Evolutionary conservation across 169 alveolate genomes (phyloP), one percentile per base, ranked within the genome.

Genomic region (Besnoitia besnoiti): DNA sequence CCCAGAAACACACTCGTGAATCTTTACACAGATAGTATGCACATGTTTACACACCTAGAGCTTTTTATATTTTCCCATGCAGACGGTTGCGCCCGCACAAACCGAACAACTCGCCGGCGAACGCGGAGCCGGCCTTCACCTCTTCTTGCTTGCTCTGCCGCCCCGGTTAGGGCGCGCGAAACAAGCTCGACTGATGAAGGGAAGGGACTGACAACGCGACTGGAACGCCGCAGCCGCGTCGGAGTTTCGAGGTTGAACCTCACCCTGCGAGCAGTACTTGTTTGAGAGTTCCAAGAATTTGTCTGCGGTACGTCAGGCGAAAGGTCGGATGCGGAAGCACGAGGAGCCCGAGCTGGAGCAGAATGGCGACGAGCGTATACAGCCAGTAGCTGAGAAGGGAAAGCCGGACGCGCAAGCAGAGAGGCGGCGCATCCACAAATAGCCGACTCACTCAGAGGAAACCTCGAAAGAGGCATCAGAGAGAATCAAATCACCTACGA

Each of bases 301-400:
- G 94, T 73, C 92, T 93, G n/a, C 94, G 93, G 55, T 95, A 95
- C 75, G 93, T 95, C 35, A 85, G 94, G 42, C 93, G 89, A 92
- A 95, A 95, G 37, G 94, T 79, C 42, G 89, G 94, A 50, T 94
- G 93, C 85, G 96, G 94, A 12, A 95, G 85, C 90, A 94, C 94
- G 39, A 95, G 75, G 79, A 95, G 92, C 40, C 79, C 55, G 0
- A 92, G 77, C 42, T 94, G 93, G 19, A 94, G 91, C 30, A 93
- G 80, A 90, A 95, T 91, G 49, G 94, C 50, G 0, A 92, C 73
- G 14, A 89, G 85, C 35, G 94, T 94, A 33, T 87, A 93, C 61
- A 90, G 33, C 94, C 93, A 44, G 85, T 76, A 76, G 12, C 50
- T 61, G 77, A 10, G 21, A 49, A n/a, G 77, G 12, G 77, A 27